Base-by-base conservation (phyloP, 78 protist genomes). In the Dictyostelium capitatum region DNA sequence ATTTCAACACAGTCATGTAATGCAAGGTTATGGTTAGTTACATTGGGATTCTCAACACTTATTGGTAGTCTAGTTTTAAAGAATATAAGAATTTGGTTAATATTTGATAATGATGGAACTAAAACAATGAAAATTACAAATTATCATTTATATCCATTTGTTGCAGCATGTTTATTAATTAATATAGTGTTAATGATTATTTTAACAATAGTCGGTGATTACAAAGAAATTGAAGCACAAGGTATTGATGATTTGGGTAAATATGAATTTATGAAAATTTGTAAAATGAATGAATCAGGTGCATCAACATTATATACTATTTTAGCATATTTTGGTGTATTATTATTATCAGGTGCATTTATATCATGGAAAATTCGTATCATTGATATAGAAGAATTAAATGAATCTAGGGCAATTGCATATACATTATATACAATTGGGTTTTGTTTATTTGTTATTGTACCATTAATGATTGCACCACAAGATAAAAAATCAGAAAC, bases 351-450 rank as follows among this genome's bases (percentile, higher is more conserved):
- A 14, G 93, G 93, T 87, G 79, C 59, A 4, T 75, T 87, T 14
- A 78, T 87, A 23, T 87, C 93, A n/a, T 87, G 93, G 93, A 87
- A 87, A 53, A 74, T 87, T 70, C n/a, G 93, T 32, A 87, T 65
- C 2, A 84, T 87, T 2, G 93, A 87, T 51, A 87, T 87, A 28
- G 79, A 74, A 25, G 93, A 87, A 32, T 87, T 87, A 12, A 87
- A 87, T 17, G 93, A 87, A 54, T 75, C 83, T 3, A 56, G 62
- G 20, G 54, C 82, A 14, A 84, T 84, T 25, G 83, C 79, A 0
- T 74, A 74, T 20, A 75, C 82, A 4, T 54, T 84, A 3, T 84
- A 84, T 46, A 77, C 65, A 1, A 59, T 51, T 10, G 23, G 48
- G 48, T 84, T 84, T 50, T 57, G 54, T 15, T 19, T 75, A 9